These are phyloP conservation scores for Balansia obtecta DNA, from an alignment of 2,329 filamentous ascomycete genomes.

Conservation along the genomic window DNA sequence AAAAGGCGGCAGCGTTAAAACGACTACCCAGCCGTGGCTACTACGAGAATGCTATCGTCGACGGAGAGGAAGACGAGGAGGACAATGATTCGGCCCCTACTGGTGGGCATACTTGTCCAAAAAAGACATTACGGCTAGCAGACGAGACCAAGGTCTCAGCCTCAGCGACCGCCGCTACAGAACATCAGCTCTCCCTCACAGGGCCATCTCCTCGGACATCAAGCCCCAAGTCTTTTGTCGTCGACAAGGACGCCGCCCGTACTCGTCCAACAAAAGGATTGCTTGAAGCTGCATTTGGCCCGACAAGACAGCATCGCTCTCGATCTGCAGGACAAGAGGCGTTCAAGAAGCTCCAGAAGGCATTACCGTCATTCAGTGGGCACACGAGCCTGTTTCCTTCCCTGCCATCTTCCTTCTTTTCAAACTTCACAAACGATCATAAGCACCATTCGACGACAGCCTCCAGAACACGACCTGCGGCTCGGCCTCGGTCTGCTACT, in stretches of 20 bases:
- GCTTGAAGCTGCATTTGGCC: conserved; percentile 34
- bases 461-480: not conserved
- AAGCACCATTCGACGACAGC: conserved; percentile 2
- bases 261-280: conserved; percentile 17
- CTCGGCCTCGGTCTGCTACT: conserved; percentile 2
- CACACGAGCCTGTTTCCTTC: conserved; percentile 25
- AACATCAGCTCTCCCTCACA: conserved; percentile 1
- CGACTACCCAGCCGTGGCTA: conserved; percentile 17
- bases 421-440: conserved; percentile 21
- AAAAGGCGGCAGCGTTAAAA: conserved; percentile 45
- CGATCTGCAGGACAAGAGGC: conserved; percentile 45
- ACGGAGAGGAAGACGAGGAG: conserved; percentile 8
- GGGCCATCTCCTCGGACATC: conserved; percentile 20
- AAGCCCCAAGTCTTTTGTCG: conserved; percentile 8
- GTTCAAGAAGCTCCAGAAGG: conserved; percentile 43
- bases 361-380: conserved; percentile 36
- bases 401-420: conserved; percentile 28
- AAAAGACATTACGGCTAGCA: conserved; percentile 3
- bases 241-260: conserved; percentile 10
- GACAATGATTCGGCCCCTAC: conserved; percentile 8
- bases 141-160: not conserved
- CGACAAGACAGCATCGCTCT: conserved; percentile 34
- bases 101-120: conserved; percentile 7
- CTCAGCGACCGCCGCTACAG: not conserved
- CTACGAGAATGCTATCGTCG: conserved; percentile 10